phyloP scores from a whole-genome alignment of 768 basidiomycete species.

The Krasilnikovozyma curviuscula region DNA sequence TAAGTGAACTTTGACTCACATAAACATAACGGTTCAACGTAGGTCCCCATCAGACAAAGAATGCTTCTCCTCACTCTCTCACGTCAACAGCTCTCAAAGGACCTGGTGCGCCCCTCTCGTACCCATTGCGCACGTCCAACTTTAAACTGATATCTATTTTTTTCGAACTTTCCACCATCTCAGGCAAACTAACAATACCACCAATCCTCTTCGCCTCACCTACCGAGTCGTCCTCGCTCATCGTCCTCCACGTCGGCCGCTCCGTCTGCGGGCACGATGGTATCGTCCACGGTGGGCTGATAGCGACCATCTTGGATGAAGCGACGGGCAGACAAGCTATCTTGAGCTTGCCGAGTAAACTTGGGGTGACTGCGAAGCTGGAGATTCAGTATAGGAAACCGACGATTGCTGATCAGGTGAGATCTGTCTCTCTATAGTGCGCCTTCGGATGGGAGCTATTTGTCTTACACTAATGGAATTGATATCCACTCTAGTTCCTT shows the following conservation, averaged over 20 bases:
- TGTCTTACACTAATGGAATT: background rate
- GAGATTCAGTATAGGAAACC: slow-evolving; percentile 67
- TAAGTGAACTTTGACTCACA: background rate
- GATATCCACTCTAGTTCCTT: slow-evolving; percentile 41
- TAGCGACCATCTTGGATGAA: slow-evolving; percentile 83
- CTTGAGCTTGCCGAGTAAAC: slow-evolving; percentile 61
- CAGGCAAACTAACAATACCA: slow-evolving; percentile 60
- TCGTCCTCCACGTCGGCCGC: slow-evolving; percentile 62
- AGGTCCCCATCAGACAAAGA: background rate
- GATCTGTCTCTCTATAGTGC: slow-evolving; percentile 8
- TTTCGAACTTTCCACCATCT: too few species aligned
- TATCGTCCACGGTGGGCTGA: slow-evolving; percentile 77
- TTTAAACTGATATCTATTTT: too few species aligned
- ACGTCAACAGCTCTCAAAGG: slow-evolving; percentile 71
- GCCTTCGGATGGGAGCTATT: background rate
- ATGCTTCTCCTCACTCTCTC: slow-evolving; percentile 45
- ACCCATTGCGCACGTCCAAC: too few species aligned
- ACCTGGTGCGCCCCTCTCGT: too few species aligned
- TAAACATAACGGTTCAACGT: background rate
- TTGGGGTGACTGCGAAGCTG: slow-evolving; percentile 82
- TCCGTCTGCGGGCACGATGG: slow-evolving; percentile 78
- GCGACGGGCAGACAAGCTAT: slow-evolving; percentile 60
- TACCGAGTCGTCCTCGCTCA: slow-evolving; percentile 55
- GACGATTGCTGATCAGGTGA: slow-evolving; percentile 67
- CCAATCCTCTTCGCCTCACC: slow-evolving; percentile 54